Evolutionary conservation across 139 green algal species (phyloP), one percentile per base, ranked within the genome.

Genomic region (Picochlorum sp.): DNA sequence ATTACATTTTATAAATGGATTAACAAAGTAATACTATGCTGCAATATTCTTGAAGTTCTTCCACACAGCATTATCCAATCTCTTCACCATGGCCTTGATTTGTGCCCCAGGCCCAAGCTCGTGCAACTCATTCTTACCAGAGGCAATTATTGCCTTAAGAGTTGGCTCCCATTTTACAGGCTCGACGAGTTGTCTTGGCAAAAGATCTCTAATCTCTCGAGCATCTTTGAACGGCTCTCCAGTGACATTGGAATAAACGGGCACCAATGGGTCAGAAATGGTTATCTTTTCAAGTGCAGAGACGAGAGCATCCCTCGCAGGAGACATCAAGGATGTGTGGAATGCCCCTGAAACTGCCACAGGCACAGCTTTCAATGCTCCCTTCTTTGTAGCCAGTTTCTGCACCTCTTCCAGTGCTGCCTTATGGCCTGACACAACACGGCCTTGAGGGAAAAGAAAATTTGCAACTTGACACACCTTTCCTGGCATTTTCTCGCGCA

Each of bases 71-170:
- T 56, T 60, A 69, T 89, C 76, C 5, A 96, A 74, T 25, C 90
- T 74, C 70, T 89, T 84, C 41, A 89, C 68, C 90, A 97, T 97
- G 32, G 87, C 82, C 75, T 95, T 96, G 76, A 97, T 87, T 75
- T 97, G 90, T 44, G 78, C 63, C 13, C 85, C 85, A 0, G 90
- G 90, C 0, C 90, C 90, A 37, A 94, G 61, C 75, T 97, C 90
- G 57, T 75, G 83, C 67, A 95, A 59, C 62, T 83, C 40, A 14
- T 40, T 81, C 69, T 88, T 87, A 51, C 71, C 66, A 31, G 61
- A 56, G 14, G 26, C 52, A 59, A 86, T 44, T 50, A 89, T 63
- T 13, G 44, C 66, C 13, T 57, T 68, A 3, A 87, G 30, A 12
- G 65, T 80, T 2, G 39, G 30, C 44, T 87, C 81, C 79, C 81